phyloP scores from a whole-genome alignment of 148 eudicot genomes.

The Pharnaceum exiguum region DNA sequence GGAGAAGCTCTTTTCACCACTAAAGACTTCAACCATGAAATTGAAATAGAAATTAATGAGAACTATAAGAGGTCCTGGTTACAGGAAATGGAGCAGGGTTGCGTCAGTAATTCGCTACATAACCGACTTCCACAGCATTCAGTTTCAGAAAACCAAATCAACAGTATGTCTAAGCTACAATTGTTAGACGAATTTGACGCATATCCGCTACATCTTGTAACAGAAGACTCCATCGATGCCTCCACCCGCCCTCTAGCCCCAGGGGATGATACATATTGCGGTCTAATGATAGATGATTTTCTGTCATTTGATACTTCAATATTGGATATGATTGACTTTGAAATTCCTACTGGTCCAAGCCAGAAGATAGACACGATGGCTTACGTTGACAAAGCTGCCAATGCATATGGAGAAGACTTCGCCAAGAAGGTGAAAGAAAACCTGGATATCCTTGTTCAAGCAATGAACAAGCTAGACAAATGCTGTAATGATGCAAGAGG shows the following conservation, averaged over 20 bases:
- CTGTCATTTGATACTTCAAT: slow-evolving; percentile 6
- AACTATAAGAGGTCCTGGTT: neutral
- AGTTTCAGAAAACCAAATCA: no score
- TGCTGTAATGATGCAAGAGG: neutral
- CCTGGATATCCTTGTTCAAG: neutral
- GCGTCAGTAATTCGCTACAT: neutral
- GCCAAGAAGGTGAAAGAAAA: slow-evolving; percentile 8
- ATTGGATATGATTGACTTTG: slow-evolving; percentile 6
- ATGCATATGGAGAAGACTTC: neutral
- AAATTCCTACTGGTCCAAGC: neutral
- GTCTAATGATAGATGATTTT: neutral
- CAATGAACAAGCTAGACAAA: neutral
- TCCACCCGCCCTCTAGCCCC: no score
- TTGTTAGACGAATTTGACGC: no score
- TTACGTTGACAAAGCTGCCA: slow-evolving; percentile 3
- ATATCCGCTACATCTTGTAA: no score
- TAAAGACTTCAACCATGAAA: no score
- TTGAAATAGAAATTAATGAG: neutral
- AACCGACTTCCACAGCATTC: neutral
- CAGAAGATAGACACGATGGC: neutral
- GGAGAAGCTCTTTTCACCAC: neutral
- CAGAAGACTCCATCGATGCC: no score
- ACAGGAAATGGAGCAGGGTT: slow-evolving; percentile 10
- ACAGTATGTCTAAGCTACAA: no score
- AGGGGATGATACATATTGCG: neutral